These are phyloP conservation scores for Ophiostoma sp. DNA, from an alignment of 2,329 filamentous ascomycete species.

Conservation along the genomic window DNA sequence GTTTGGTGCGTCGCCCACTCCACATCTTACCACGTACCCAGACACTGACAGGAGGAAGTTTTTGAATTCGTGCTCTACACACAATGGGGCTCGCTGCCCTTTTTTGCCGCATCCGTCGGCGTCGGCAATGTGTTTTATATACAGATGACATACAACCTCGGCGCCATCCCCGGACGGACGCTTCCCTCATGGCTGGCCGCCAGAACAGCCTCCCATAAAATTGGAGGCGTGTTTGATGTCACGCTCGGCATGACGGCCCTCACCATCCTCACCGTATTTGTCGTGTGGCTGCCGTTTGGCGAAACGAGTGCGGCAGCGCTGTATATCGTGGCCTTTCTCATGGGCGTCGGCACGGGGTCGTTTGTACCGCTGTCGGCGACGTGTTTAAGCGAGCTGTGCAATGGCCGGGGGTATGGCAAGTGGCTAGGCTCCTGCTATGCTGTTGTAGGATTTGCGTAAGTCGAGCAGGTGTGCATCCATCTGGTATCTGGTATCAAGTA, in stretches of 20 bases:
- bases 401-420: slow-evolving; percentile 28
- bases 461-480: not conserved
- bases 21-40: not conserved
- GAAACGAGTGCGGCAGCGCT: slow-evolving; percentile 25
- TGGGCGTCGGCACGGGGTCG: slow-evolving; percentile 32
- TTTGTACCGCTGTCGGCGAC: slow-evolving; percentile 32
- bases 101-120: slow-evolving; percentile 28
- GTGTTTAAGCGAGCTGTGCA: slow-evolving; percentile 30
- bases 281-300: slow-evolving; percentile 31
- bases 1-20: slow-evolving; percentile 28
- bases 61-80: slow-evolving; percentile 33
- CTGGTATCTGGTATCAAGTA: too few relatives aligned
- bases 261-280: not conserved
- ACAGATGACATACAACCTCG: slow-evolving; percentile 33
- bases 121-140: slow-evolving; percentile 31
- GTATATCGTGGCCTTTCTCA: slow-evolving; percentile 29
- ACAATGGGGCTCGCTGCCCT: slow-evolving; percentile 33
- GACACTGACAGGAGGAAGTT: slow-evolving; percentile 24
- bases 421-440: slow-evolving; percentile 32
- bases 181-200: slow-evolving; percentile 28
- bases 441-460: slow-evolving; percentile 29
- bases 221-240: not conserved
- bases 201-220: not conserved
- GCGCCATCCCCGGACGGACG: slow-evolving; percentile 31
- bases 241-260: slow-evolving; percentile 3